Evolutionary conservation across 164 flowering plant genomes (phyloP).

Genomic region (Aristolochia fimbriata): DNA sequence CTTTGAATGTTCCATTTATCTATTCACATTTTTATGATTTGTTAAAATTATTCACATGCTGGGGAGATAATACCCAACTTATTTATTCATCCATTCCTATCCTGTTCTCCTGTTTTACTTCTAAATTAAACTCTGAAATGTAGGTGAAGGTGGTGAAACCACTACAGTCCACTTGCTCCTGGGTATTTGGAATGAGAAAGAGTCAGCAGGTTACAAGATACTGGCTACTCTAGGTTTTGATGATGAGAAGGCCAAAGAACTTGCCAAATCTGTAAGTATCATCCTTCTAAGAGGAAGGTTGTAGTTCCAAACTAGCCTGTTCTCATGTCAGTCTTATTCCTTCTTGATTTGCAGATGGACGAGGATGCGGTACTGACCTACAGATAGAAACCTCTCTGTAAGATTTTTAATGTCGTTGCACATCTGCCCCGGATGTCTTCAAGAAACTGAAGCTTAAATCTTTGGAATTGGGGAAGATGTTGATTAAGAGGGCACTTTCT

Average conservation of each 20-base stretch:
- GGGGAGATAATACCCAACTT: no score
- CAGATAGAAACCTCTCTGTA: neutral
- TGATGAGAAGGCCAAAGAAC: slow-evolving; percentile 59
- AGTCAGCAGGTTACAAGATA: slow-evolving; percentile 66
- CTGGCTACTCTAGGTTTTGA: slow-evolving; percentile 58
- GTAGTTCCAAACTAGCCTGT: neutral
- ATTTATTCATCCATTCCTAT: neutral
- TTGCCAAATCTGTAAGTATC: slow-evolving; percentile 37
- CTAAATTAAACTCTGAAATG: slow-evolving; percentile 4
- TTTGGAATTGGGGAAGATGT: neutral
- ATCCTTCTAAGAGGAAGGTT: no score
- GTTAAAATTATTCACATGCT: no score
- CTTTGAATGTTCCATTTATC: no score
- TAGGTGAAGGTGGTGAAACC: slow-evolving; percentile 63
- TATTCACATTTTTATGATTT: no score
- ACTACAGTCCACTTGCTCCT: slow-evolving; percentile 58
- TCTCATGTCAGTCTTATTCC: neutral
- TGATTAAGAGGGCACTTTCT: neutral
- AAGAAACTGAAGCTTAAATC: no score
- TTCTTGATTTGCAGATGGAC: slow-evolving; percentile 8
- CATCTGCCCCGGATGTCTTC: no score
- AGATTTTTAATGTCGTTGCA: neutral
- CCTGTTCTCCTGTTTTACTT: neutral
- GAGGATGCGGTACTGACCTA: slow-evolving; percentile 12
- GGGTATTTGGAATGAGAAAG: slow-evolving; percentile 68